These are phyloP conservation scores for Kickxella alabastrina DNA, from an alignment of 192 early-diverging fungal genomes.

Conservation along the genomic window DNA sequence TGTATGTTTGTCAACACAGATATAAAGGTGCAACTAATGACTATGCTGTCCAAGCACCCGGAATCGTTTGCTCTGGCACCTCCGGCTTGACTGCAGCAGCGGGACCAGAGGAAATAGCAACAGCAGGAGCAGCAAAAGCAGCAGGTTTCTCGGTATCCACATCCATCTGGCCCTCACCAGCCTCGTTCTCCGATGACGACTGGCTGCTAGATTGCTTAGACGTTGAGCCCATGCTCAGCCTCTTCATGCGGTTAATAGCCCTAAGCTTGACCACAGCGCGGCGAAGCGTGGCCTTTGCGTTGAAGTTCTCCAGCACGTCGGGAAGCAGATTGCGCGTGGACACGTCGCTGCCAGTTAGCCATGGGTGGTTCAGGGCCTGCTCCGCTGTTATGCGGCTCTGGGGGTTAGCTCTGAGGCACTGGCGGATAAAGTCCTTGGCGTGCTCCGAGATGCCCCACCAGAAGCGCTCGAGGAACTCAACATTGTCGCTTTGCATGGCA, in stretches of 20 bases:
- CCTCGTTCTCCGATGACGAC: conserved; percentile 10
- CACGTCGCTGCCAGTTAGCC: conserved; percentile 64
- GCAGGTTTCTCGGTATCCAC: background rate
- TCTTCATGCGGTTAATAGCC: conserved; percentile 48
- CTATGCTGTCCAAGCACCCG: conserved; percentile 24
- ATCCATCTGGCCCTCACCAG: background rate
- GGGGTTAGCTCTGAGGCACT: conserved; percentile 66
- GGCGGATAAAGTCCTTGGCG: conserved; percentile 71
- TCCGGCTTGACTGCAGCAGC: too few species aligned
- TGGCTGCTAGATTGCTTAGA: background rate
- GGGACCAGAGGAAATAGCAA: background rate
- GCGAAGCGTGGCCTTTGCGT: conserved; percentile 42
- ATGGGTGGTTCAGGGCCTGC: conserved; percentile 81
- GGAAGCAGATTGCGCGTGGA: conserved; percentile 79
- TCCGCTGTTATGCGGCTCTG: conserved; percentile 68
- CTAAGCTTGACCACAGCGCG: conserved; percentile 50
- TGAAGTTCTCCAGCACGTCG: conserved; percentile 69
- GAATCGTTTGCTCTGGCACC: conserved; percentile 7
- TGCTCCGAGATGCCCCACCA: conserved; percentile 81
- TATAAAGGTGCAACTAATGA: too few species aligned
- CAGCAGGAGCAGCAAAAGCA: background rate
- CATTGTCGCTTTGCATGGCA: conserved; percentile 61
- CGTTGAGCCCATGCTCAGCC: conserved; percentile 18
- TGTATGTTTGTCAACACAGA: too few species aligned
- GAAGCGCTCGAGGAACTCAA: conserved; percentile 69